Base-by-base conservation (phyloP, 169 alveolate species). In the Plasmodium berghei region DNA sequence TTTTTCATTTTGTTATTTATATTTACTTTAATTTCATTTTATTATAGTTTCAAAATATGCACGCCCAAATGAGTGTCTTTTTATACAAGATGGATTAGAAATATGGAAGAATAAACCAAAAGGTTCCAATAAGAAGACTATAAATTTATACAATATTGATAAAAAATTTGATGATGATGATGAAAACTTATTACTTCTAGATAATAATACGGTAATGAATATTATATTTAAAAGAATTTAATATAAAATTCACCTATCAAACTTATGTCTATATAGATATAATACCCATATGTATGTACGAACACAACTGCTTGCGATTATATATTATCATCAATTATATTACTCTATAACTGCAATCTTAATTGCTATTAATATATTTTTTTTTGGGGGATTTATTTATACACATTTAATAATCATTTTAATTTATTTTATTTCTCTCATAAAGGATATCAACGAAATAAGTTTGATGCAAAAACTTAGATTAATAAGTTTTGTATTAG, bases 11-110 rank as follows among this genome's bases (percentile, higher is more conserved):
- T 34, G 8, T 34, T 52, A 20, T 72, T 70, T 72, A 6, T 28
- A 54, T n/a, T 6, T 59, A 71, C 34, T n/a, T n/a, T 52, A 52
- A 12, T 16, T 67, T 45, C 64, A 16, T 46, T 18, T 16, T 24
- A 1, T 62, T 22, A 22, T 49, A 86, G 91, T 72, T 46, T 75
- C 70, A 66, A 86, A 86, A 61, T 70, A 86, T 86, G 87, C 86
- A 8, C 61, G 91, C 26, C 86, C 91, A 14, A 86, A 49, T 42
- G 91, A 86, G 22, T 86, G 91, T 48, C 70, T 86, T 86, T 34
- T 86, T 69, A 86, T 86, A 86, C 91, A 86, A 64, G 91, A 86
- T 71, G 91, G 91, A 9, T 59, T 86, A 28, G 91, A 86, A 59
- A 28, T 86, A n/a, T 86, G 91, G 91, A 86, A 86, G 20, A 72